Conservation (phyloP, 768 basidiomycete genomes). For the Leccinum obscurum region DNA sequence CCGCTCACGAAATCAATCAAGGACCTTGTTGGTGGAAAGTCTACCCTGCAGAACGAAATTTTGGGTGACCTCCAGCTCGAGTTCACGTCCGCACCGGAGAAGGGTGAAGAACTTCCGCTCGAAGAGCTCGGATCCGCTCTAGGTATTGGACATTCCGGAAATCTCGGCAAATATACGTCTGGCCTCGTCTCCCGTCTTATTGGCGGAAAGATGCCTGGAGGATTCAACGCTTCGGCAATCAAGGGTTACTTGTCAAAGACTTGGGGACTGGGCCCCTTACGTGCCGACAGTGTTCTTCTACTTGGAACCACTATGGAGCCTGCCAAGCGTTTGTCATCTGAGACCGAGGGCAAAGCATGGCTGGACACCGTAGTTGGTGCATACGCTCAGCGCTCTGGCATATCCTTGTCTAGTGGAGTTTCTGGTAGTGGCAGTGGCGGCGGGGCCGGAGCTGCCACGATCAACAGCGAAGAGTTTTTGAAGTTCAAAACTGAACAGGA, state of each 20-base stretch:
- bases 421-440: conserved; percentile 59
- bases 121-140: conserved; percentile 93
- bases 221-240: conserved; percentile 92
- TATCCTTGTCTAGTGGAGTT: conserved; percentile 73
- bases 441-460: conserved; percentile 73
- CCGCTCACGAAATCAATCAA: conserved; percentile 94
- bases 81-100: conserved; percentile 94
- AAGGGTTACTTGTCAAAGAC: conserved; percentile 86
- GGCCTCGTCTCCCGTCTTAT: conserved; percentile 89
- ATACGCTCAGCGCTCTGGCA: conserved; percentile 89
- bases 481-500: conserved; percentile 95
- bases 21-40: conserved; percentile 97
- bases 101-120: conserved; percentile 95
- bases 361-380: conserved; percentile 79
- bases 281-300: conserved; percentile 87
- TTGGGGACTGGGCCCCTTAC: conserved; percentile 93
- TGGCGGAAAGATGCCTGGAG: conserved; percentile 97
- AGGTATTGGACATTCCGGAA: conserved; percentile 76
- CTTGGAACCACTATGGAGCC: conserved; percentile 93
- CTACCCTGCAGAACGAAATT: conserved; percentile 98
- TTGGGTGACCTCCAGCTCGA: conserved; percentile 95
- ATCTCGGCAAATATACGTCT: conserved; percentile 90
- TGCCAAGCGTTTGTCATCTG: conserved; percentile 87
- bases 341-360: conserved; percentile 92
- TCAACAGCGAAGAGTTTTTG: conserved; percentile 98